phyloP scores from a whole-genome alignment of 2,329 filamentous ascomycete species.

The Fusarium secorum region DNA sequence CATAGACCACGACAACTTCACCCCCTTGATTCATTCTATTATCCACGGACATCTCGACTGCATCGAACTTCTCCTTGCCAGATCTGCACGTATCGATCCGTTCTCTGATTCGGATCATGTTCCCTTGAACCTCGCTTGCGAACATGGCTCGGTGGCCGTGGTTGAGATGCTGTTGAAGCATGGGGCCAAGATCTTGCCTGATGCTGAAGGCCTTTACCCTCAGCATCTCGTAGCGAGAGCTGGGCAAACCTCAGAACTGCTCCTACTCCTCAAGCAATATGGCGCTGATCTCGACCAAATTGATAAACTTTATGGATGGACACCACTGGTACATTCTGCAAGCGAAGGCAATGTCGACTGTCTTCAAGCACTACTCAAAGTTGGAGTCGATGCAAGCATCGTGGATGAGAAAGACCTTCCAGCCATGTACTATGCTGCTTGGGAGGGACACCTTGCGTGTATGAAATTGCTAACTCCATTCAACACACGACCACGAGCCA shows the following conservation, averaged over 20 bases:
- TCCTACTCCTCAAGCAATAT: conserved; percentile 82
- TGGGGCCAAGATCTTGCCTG: conserved; percentile 83
- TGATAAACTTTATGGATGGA: conserved; percentile 98
- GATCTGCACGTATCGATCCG: conserved; percentile 85
- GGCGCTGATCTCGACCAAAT: conserved; percentile 90
- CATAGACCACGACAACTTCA: conserved; percentile 97
- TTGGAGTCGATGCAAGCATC: conserved; percentile 79
- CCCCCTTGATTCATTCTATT: conserved; percentile 92
- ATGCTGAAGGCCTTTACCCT: conserved; percentile 96
- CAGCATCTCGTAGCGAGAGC: conserved; percentile 95
- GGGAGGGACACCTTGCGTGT: conserved; percentile 95
- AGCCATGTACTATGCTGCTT: conserved; percentile 97
- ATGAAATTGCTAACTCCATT: conserved; percentile 83
- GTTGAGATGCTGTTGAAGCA: conserved; percentile 85
- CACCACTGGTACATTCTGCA: conserved; percentile 92
- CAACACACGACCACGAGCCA: conserved; percentile 55
- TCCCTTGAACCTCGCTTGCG: conserved; percentile 92
- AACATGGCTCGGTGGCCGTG: conserved; percentile 86
- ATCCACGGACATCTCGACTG: conserved; percentile 85
- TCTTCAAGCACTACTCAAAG: conserved; percentile 79
- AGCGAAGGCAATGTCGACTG: conserved; percentile 95
- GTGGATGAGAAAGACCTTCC: conserved; percentile 92
- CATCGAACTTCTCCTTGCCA: conserved; percentile 78
- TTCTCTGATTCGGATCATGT: conserved; percentile 89
- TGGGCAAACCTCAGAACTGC: conserved; percentile 79